Evolutionary conservation across 2,329 filamentous ascomycete genomes (phyloP).

Genomic region (Ophiostoma perfectum): DNA sequence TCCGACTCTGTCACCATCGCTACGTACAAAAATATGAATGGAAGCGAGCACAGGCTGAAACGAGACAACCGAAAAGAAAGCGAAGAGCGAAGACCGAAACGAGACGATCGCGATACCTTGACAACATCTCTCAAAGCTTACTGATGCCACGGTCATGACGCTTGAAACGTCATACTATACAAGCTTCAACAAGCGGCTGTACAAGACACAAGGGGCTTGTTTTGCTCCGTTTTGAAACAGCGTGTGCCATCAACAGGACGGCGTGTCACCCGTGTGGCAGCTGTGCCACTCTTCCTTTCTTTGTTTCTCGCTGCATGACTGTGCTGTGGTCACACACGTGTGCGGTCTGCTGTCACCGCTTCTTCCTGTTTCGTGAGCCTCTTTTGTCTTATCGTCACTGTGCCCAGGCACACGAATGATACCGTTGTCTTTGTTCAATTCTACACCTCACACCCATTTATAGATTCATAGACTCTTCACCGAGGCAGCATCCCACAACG

Average conservation of each 20-base stretch:
- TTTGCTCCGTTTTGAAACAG: background rate
- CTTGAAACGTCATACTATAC: no score
- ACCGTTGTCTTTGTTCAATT: no score
- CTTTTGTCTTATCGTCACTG: background rate
- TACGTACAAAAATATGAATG: no score
- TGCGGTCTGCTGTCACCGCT: constrained; percentile 9
- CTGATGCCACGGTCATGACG: no score
- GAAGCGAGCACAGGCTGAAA: background rate
- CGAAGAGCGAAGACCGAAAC: background rate
- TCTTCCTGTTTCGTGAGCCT: constrained; percentile 8
- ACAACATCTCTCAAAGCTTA: background rate
- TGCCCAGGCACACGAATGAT: background rate
- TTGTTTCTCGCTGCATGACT: background rate
- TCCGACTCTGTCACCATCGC: no score
- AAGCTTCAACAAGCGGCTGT: no score
- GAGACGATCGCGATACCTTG: background rate
- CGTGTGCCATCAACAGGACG: background rate
- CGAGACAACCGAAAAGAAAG: background rate
- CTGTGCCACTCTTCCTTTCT: background rate
- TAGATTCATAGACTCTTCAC: background rate
- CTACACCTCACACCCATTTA: no score
- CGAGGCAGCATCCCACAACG: background rate
- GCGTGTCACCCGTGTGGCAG: background rate
- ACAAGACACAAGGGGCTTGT: background rate
- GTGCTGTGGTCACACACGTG: constrained; percentile 1